A percentile compares a stretch with the other conserved stretches of the same genome.
phyloP scores from a whole-genome alignment of 2,329 filamentous ascomycete species.

The Tolypocladium ovalisporum region DNA sequence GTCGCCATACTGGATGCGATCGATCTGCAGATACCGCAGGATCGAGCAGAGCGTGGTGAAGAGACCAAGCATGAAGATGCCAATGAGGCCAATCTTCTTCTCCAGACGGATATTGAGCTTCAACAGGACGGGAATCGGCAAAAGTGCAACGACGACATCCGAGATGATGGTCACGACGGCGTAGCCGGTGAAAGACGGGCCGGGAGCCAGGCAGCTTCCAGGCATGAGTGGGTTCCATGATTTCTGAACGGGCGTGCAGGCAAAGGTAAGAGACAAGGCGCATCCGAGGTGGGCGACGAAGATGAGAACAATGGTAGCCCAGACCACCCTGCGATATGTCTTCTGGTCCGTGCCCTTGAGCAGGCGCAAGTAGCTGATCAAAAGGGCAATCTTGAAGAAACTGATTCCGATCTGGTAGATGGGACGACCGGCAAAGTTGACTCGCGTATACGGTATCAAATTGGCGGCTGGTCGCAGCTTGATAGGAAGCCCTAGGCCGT shows the following conservation, averaged over 20 bases:
- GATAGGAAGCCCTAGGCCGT: conserved; percentile 38
- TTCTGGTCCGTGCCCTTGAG: conserved; percentile 35
- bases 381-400: conserved; percentile 44
- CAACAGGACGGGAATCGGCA: conserved; percentile 38
- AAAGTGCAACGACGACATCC: conserved; percentile 35
- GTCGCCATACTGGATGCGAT: conserved; percentile 35
- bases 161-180: conserved; percentile 40
- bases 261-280: conserved; percentile 35
- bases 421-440: conserved; percentile 42
- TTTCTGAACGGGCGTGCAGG: conserved; percentile 35
- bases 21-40: conserved; percentile 39
- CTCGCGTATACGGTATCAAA: conserved; percentile 31
- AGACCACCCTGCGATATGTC: conserved; percentile 32
- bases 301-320: conserved; percentile 28
- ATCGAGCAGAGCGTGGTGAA: conserved; percentile 46
- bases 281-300: conserved; percentile 37
- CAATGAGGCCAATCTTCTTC: conserved; percentile 40
- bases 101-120: conserved; percentile 33
- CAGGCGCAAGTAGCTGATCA: conserved; percentile 41
- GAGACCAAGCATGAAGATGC: conserved; percentile 39
- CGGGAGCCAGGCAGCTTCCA: conserved; percentile 33
- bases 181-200: conserved; percentile 39
- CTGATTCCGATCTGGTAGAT: conserved; percentile 44
- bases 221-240: conserved; percentile 31
- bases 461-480: conserved; percentile 29